These are phyloP conservation scores for Alternaria gansuensis DNA, from an alignment of 2,329 filamentous ascomycete species.

Conservation along the genomic window DNA sequence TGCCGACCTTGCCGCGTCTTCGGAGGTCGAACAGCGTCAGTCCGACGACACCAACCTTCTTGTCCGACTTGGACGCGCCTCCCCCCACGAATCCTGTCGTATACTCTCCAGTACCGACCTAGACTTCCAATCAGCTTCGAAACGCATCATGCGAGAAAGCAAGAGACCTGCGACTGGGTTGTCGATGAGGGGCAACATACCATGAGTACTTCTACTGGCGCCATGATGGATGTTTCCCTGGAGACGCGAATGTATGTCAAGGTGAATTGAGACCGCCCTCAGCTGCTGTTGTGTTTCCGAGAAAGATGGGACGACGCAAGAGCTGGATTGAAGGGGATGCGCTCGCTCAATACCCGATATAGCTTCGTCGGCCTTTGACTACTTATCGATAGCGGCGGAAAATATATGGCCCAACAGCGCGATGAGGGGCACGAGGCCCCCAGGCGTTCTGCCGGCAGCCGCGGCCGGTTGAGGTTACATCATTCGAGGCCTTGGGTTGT, in stretches of 20 bases:
- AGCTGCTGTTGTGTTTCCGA: constrained; percentile 12
- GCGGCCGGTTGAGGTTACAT: constrained; percentile 37
- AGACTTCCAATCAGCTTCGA: constrained; percentile 21
- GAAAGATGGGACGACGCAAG: constrained; percentile 8
- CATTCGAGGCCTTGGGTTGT: constrained; percentile 4
- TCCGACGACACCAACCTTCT: constrained; percentile 94
- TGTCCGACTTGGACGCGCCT: constrained; percentile 85
- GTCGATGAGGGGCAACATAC: constrained; percentile 39
- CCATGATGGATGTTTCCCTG: constrained; percentile 50
- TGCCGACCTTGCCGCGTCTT: constrained; percentile 84
- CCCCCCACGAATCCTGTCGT: constrained; percentile 92
- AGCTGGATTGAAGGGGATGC: constrained; percentile 19
- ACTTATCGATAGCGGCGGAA: constrained; percentile 39
- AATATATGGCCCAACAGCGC: constrained; percentile 32
- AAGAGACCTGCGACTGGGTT: neutral
- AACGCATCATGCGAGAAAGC: constrained; percentile 7
- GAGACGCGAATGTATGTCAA: neutral
- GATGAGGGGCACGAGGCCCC: constrained; percentile 41
- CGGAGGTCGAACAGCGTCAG: constrained; percentile 89
- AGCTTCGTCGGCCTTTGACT: constrained; percentile 33
- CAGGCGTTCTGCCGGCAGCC: constrained; percentile 42
- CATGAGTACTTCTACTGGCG: constrained; percentile 61
- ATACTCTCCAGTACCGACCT: constrained; percentile 93
- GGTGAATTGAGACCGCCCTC: constrained; percentile 16
- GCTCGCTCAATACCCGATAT: constrained; percentile 20